A percentile compares a stretch with the other conserved stretches of the same genome.
phyloP scores from a whole-genome alignment of 345 rosid genomes.

The Punica granatum region DNA sequence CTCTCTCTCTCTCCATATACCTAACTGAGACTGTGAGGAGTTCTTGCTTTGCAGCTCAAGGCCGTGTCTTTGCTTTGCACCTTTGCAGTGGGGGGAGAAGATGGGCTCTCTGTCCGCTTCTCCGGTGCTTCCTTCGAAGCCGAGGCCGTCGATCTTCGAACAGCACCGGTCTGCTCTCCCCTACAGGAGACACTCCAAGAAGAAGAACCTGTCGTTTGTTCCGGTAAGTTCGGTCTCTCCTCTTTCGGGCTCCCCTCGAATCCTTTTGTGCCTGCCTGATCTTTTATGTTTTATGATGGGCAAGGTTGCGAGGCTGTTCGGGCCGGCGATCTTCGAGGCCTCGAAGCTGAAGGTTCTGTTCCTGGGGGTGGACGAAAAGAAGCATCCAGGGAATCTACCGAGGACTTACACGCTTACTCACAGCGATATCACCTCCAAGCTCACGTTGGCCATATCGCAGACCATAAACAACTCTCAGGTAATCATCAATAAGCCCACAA shows the following conservation, averaged over 20 bases:
- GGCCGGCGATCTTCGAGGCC: conserved; percentile 93
- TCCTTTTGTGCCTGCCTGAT: not conserved
- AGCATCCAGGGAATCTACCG: conserved; percentile 83
- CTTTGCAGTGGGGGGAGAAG: conserved; percentile 16
- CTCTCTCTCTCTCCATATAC: not conserved
- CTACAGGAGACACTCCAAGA: conserved; percentile 32
- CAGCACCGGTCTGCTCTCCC: conserved; percentile 33
- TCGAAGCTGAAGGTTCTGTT: conserved; percentile 84
- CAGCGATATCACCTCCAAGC: conserved; percentile 76
- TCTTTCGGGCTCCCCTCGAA: not conserved
- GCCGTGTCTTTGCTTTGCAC: conserved; percentile 3
- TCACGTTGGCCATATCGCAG: conserved; percentile 82
- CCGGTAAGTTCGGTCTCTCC: conserved; percentile 40
- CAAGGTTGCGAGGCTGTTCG: conserved; percentile 87
- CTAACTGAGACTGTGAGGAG: not conserved
- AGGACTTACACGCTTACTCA: conserved; percentile 95
- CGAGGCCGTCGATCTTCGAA: conserved; percentile 32
- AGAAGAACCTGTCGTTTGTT: conserved; percentile 27
- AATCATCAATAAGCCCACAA: not conserved
- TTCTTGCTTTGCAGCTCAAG: not conserved
- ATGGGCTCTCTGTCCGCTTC: conserved; percentile 42
- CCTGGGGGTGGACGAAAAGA: conserved; percentile 82
- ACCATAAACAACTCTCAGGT: conserved; percentile 95
- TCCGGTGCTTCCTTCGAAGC: conserved; percentile 36
- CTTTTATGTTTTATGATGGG: conserved; percentile 13